Evolutionary conservation across 352 stramenopile species (phyloP), one percentile per base, ranked within the genome.

Genomic region (Globisporangium barbulae): DNA sequence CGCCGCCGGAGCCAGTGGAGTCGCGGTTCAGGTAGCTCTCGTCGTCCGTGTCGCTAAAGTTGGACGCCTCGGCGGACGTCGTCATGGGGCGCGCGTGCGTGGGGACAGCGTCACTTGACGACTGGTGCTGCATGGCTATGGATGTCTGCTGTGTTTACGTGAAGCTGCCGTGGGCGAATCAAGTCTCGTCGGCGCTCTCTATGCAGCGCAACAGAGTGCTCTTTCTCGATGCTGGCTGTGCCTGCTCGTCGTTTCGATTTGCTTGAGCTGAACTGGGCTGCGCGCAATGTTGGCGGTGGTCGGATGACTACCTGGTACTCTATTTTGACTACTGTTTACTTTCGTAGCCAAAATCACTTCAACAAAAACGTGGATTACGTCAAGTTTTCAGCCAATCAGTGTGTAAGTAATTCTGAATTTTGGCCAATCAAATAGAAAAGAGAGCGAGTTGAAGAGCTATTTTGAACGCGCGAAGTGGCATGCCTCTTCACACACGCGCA

Each of bases 31-130:
- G 30, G 25, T 58, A 55, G 58, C 22, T 33, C 31, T 59, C 53
- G 28, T 66, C 60, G 28, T 66, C 55, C 39, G 37, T 67, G 56
- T 71, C 52, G 47, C 65, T 67, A 17, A 58, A 57, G 58, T 69
- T 39, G 44, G 41, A 58, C 25, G 45, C 55, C 13, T 47, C 39
- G 6, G 33, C 56, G 41, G 37, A 33, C 19, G 50, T 39, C 21
- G 39, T 10, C 5, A n/a, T 1, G 1, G 52, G 52, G 30, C 19
- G 30, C 35, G 52, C 19, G 52, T 19, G 52, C 52, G 52, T 10
- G 31, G 17, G 21, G 19, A 17, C n/a, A 5, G 10, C 5, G 4
- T 57, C 52, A 5, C 19, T 22, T 57, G 31, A 9, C 22, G 50
- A 28, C 2, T 42, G 50, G 28, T 35, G 31, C 50, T 44, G 52